These are phyloP conservation scores for Curvularia sp. DNA, from an alignment of 2,329 filamentous ascomycete species.

Conservation along the genomic window DNA sequence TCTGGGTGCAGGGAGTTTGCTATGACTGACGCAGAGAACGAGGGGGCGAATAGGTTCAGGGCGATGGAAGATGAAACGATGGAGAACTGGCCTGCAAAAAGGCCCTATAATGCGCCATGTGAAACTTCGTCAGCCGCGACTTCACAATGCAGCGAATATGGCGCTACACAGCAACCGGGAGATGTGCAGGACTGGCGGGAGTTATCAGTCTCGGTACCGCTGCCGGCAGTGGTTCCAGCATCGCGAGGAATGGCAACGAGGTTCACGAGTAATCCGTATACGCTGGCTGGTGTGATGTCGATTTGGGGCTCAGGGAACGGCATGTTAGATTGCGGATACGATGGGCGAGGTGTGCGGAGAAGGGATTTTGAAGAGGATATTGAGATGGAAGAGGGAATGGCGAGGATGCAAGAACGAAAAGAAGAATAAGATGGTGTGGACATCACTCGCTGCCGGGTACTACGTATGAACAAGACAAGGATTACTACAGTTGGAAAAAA, in stretches of 20 bases:
- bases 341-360: slow-evolving; percentile 4
- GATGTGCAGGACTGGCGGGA: background rate
- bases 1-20: slow-evolving; percentile 16
- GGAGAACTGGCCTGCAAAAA: background rate
- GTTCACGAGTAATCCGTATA: slow-evolving; percentile 10
- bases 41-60: background rate
- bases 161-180: background rate
- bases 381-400: background rate
- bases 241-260: background rate
- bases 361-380: slow-evolving; percentile 4
- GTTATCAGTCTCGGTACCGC: background rate
- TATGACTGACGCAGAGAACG: background rate
- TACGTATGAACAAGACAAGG: background rate
- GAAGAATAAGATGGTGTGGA: too few relatives aligned
- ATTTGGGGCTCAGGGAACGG: slow-evolving; percentile 4
- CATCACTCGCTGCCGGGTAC: background rate
- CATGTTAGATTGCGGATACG: slow-evolving; percentile 1
- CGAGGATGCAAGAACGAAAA: background rate
- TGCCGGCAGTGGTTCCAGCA: background rate
- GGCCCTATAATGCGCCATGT: background rate
- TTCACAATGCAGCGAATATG: background rate
- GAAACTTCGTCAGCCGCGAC: too few relatives aligned
- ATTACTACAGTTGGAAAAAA: background rate
- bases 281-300: slow-evolving; percentile 6
- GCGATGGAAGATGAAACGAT: background rate